Evolutionary conservation across 2,329 filamentous ascomycete genomes (phyloP).

Genomic region (Microdochium trichocladiopsis): DNA sequence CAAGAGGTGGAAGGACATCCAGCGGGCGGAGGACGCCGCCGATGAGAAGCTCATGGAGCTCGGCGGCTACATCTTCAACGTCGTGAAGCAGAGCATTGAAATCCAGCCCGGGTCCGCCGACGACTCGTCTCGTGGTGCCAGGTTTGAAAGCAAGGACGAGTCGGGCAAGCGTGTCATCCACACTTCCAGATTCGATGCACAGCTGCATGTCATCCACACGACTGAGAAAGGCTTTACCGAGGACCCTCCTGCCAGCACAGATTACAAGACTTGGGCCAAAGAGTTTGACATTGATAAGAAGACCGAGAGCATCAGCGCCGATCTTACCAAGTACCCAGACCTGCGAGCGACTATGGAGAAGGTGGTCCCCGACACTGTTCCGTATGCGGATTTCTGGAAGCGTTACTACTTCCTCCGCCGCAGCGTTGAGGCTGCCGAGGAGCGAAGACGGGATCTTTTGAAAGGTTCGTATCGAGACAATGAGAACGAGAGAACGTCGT

Average conservation of each 20-base stretch:
- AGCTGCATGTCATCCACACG: slow-evolving; percentile 91
- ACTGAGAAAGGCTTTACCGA: slow-evolving; percentile 73
- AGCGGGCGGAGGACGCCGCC: slow-evolving; percentile 88
- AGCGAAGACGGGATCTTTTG: slow-evolving; percentile 77
- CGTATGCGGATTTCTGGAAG: slow-evolving; percentile 86
- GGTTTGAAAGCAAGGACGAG: slow-evolving; percentile 92
- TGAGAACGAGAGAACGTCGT: not conserved
- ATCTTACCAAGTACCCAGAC: slow-evolving; percentile 82
- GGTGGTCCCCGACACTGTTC: slow-evolving; percentile 85
- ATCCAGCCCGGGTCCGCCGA: slow-evolving; percentile 65
- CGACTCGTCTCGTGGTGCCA: slow-evolving; percentile 51
- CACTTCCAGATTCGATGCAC: slow-evolving; percentile 87
- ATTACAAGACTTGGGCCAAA: slow-evolving; percentile 68
- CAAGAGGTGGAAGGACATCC: slow-evolving; percentile 80
- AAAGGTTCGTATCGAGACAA: slow-evolving; percentile 59
- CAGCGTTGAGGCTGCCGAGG: slow-evolving; percentile 89
- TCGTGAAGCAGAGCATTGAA: slow-evolving; percentile 82
- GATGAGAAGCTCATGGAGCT: slow-evolving; percentile 93
- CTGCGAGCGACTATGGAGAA: slow-evolving; percentile 87
- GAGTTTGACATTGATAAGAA: slow-evolving; percentile 76
- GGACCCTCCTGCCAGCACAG: slow-evolving; percentile 62
- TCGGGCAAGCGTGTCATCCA: slow-evolving; percentile 90
- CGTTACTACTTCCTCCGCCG: slow-evolving; percentile 93
- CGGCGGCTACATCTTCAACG: slow-evolving; percentile 81
- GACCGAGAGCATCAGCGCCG: slow-evolving; percentile 74